Evolutionary conservation across 768 basidiomycete genomes (phyloP).

Genomic region (Kwoniella botswanensis): DNA sequence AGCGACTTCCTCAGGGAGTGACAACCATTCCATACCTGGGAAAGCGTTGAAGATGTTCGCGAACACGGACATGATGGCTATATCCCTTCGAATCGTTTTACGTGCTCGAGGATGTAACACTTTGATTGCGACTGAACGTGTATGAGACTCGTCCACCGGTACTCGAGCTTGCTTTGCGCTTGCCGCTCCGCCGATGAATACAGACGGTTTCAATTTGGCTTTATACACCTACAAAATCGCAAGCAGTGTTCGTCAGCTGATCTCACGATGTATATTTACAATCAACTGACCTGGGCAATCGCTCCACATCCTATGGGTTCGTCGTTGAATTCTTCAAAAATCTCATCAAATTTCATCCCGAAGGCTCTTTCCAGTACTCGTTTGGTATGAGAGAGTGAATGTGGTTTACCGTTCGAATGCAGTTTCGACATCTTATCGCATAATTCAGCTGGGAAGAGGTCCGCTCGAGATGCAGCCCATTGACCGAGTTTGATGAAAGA

Average conservation of each 20-base stretch:
- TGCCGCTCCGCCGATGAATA: constrained; percentile 72
- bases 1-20: constrained; percentile 89
- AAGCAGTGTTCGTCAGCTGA: background rate
- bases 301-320: constrained; percentile 94
- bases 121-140: constrained; percentile 91
- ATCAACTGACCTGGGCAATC: constrained; percentile 77
- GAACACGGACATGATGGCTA: constrained; percentile 94
- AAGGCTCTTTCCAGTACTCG: constrained; percentile 82
- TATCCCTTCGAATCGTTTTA: constrained; percentile 83
- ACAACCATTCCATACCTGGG: constrained; percentile 96
- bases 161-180: constrained; percentile 70
- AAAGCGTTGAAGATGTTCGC: constrained; percentile 75
- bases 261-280: background rate
- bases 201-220: constrained; percentile 78
- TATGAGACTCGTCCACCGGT: constrained; percentile 19
- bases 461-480: constrained; percentile 96
- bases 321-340: constrained; percentile 87
- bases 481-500: constrained; percentile 98
- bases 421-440: constrained; percentile 83
- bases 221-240: constrained; percentile 72
- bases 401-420: constrained; percentile 85
- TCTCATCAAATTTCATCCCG: constrained; percentile 77
- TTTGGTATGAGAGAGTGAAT: constrained; percentile 79
- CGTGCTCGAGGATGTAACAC: constrained; percentile 85
- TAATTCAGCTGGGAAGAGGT: constrained; percentile 84